Percentiles rank a stretch among this genome's conserved stretches.
Evolutionary conservation across 345 rosid genomes (phyloP).

Genomic region (Lagerstroemia speciosa): DNA sequence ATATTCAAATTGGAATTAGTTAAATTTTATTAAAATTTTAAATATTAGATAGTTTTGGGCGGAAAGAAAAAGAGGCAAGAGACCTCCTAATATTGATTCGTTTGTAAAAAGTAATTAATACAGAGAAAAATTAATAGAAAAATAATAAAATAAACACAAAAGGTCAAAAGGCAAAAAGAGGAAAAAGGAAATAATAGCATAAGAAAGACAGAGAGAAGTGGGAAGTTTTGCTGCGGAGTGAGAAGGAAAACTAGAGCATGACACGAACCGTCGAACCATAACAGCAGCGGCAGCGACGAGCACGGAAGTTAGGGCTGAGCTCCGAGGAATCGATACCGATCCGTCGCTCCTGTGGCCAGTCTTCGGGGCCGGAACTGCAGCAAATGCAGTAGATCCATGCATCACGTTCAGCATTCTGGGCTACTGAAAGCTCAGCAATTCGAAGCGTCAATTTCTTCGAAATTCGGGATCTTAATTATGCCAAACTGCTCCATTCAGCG

Average conservation of each 20-base stretch:
- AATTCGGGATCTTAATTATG: slow-evolving; percentile 22
- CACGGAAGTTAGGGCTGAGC: background rate
- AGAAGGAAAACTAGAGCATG: slow-evolving; percentile 18
- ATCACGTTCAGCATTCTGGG: slow-evolving; percentile 16
- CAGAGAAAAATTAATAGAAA: too few species aligned
- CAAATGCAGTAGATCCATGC: slow-evolving; percentile 40
- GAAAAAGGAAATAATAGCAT: background rate
- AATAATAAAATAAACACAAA: background rate
- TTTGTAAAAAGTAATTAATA: too few species aligned
- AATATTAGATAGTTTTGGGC: too few species aligned
- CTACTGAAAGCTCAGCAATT: slow-evolving; percentile 17
- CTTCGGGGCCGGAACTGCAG: slow-evolving; percentile 15
- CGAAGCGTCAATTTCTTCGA: background rate
- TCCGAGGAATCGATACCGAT: slow-evolving; percentile 10
- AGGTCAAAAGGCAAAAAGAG: background rate
- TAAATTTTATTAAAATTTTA: too few species aligned
- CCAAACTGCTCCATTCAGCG: background rate
- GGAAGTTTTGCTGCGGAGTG: slow-evolving; percentile 29
- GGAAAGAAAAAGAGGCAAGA: too few species aligned
- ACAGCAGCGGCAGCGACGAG: slow-evolving; percentile 11
- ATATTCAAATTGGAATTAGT: too few species aligned
- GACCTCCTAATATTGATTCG: too few species aligned
- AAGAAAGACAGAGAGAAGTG: background rate
- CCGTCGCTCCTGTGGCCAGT: slow-evolving; percentile 24
- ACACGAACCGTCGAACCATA: slow-evolving; percentile 19